A percentile compares a stretch with the other conserved stretches of the same genome.
Evolutionary conservation across 2,329 filamentous ascomycete species (phyloP).

Genomic region (Cytospora leucostoma): DNA sequence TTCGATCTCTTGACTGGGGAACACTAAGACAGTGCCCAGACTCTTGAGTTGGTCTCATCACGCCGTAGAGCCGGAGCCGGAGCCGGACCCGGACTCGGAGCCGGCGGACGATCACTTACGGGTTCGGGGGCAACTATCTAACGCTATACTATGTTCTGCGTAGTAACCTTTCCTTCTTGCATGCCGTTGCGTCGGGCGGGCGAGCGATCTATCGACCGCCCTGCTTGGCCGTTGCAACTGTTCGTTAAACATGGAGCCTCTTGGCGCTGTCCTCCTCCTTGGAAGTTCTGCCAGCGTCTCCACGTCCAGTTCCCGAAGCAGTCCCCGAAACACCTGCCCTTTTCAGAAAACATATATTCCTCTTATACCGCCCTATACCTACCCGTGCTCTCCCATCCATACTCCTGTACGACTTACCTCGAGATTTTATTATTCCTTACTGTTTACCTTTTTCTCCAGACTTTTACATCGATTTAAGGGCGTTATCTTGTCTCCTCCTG

Average conservation of each 20-base stretch:
- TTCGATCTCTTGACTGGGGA: not conserved
- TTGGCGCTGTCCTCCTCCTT: not conserved
- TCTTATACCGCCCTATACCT: not conserved
- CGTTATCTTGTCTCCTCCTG: not conserved
- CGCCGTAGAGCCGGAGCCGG: not conserved
- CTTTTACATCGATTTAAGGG: constrained; percentile 10
- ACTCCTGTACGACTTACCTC: not conserved
- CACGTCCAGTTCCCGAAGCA: constrained; percentile 8
- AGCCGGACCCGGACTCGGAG: too few relatives aligned
- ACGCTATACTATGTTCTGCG: not conserved
- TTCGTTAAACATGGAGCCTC: not conserved
- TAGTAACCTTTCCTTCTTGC: not conserved
- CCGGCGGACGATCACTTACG: not conserved
- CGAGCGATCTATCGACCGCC: not conserved
- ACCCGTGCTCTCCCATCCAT: not conserved
- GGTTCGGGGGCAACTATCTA: not conserved
- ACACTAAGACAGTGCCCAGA: not conserved
- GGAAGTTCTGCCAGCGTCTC: constrained; percentile 3
- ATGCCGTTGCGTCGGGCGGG: not conserved
- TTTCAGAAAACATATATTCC: constrained; percentile 9
- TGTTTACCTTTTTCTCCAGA: not conserved
- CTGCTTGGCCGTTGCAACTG: not conserved
- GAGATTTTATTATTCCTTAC: constrained; percentile 6
- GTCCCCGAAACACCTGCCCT: constrained; percentile 19
- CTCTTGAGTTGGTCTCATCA: not conserved